Evolutionary conservation across 768 basidiomycete species (phyloP).

Genomic region (Auriculariales sp.): DNA sequence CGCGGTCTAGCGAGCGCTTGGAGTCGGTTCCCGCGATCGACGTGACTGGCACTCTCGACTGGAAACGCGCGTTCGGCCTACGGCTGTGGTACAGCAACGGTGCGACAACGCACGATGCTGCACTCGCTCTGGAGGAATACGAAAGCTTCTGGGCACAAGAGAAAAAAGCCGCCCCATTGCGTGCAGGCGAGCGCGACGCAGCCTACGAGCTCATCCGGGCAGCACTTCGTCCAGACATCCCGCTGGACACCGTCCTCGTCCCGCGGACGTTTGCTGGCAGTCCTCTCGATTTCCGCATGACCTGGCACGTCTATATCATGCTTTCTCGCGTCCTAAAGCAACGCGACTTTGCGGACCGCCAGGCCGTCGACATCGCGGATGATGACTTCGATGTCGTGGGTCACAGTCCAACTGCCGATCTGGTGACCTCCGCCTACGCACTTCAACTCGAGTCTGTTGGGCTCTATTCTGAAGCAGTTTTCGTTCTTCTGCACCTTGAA

Average conservation of each 20-base stretch:
- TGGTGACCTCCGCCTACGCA: slow-evolving; percentile 73
- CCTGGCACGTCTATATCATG: slow-evolving; percentile 89
- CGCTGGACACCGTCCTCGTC: slow-evolving; percentile 47
- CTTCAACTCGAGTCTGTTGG: slow-evolving; percentile 70
- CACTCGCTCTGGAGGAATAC: slow-evolving; percentile 54
- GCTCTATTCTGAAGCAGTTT: slow-evolving; percentile 72
- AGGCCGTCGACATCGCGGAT: slow-evolving; percentile 13
- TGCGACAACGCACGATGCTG: slow-evolving; percentile 35
- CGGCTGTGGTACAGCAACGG: slow-evolving; percentile 78
- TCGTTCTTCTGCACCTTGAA: slow-evolving; percentile 83
- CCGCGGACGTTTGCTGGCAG: slow-evolving; percentile 64
- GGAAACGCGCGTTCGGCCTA: slow-evolving; percentile 87
- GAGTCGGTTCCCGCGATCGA: slow-evolving; percentile 42
- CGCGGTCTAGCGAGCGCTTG: slow-evolving; percentile 29
- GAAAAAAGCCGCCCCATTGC: slow-evolving; percentile 28
- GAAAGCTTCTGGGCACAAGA: slow-evolving; percentile 11
- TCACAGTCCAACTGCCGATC: slow-evolving; percentile 71
- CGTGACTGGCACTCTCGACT: slow-evolving; percentile 66
- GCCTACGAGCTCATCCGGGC: slow-evolving; percentile 73
- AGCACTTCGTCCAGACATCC: slow-evolving; percentile 52
- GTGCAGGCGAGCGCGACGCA: slow-evolving; percentile 34
- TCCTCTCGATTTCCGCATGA: slow-evolving; percentile 65
- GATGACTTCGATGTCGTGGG: slow-evolving; percentile 42
- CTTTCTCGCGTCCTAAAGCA: slow-evolving; percentile 69
- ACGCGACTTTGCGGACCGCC: slow-evolving; percentile 78